A percentile compares a stretch with the other conserved stretches of the same genome.
phyloP scores from a whole-genome alignment of 2,329 filamentous ascomycete genomes.

The Fusarium chlamydosporum region DNA sequence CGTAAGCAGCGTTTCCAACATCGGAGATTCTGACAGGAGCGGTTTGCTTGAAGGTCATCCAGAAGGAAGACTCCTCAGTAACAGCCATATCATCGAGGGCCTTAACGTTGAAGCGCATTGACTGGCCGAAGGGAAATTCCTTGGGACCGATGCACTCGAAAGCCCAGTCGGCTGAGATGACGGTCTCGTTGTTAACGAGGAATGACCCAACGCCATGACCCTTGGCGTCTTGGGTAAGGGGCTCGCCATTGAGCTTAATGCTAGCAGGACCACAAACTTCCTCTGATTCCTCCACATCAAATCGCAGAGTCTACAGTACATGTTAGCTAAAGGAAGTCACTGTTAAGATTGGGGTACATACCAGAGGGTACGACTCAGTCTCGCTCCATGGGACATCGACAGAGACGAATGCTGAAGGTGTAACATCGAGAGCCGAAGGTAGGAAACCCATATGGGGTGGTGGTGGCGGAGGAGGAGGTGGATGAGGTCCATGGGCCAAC shows the following conservation, averaged over 20 bases:
- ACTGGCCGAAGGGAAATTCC: constrained; percentile 59
- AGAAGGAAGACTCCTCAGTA: constrained; percentile 57
- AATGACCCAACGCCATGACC: constrained; percentile 61
- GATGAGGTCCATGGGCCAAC: constrained; percentile 42
- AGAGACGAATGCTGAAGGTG: constrained; percentile 44
- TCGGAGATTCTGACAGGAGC: constrained; percentile 59
- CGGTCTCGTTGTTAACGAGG: constrained; percentile 55
- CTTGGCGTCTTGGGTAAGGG: constrained; percentile 57
- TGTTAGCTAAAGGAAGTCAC: constrained; percentile 12
- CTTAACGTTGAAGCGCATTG: constrained; percentile 61
- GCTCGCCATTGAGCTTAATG: constrained; percentile 63
- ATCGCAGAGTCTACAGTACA: constrained; percentile 55
- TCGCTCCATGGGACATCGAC: constrained; percentile 39
- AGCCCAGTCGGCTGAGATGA: constrained; percentile 62
- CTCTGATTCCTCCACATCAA: constrained; percentile 62
- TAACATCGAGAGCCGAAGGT: constrained; percentile 37
- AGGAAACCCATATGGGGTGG: constrained; percentile 37
- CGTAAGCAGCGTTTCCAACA: constrained; percentile 58
- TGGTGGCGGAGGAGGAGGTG: constrained; percentile 26
- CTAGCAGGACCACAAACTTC: constrained; percentile 63
- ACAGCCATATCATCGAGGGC: constrained; percentile 59
- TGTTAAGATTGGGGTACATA: constrained; percentile 27
- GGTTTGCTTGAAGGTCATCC: constrained; percentile 63
- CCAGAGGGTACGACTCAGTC: constrained; percentile 41
- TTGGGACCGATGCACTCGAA: constrained; percentile 61